Evolutionary conservation across 1,284 basidiomycete species (phyloP).

Genomic region (Sporisorium graminicola): DNA sequence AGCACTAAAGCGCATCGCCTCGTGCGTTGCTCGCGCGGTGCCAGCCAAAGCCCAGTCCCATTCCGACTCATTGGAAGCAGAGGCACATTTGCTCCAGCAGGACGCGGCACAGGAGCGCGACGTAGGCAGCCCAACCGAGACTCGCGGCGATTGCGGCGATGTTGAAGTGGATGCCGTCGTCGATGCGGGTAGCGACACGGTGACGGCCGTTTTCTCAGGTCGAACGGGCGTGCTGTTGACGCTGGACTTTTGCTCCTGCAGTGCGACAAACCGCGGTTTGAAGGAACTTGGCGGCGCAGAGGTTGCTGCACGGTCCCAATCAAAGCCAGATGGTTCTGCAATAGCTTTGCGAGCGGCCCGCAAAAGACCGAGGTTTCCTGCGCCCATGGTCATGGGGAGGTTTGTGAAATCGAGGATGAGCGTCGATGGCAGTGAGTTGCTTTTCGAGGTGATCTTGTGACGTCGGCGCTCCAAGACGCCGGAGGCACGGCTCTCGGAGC

Average conservation of each 20-base stretch:
- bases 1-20: slow-evolving; percentile 29
- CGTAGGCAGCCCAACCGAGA: slow-evolving; percentile 1
- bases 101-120: slow-evolving; percentile 18
- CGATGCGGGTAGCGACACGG: slow-evolving; percentile 21
- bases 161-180: slow-evolving; percentile 24
- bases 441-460: slow-evolving; percentile 18
- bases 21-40: slow-evolving; percentile 32
- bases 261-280: slow-evolving; percentile 12
- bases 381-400: slow-evolving; percentile 41
- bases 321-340: slow-evolving; percentile 40
- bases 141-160: slow-evolving; percentile 16
- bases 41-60: slow-evolving; percentile 54
- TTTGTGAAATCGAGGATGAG: slow-evolving; percentile 45
- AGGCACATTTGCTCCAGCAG: slow-evolving; percentile 13
- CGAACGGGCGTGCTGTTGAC: neutral
- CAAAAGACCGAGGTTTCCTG: slow-evolving; percentile 39
- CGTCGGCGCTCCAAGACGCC: slow-evolving; percentile 46
- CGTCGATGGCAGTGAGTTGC: slow-evolving; percentile 17
- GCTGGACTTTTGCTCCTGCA: slow-evolving; percentile 17
- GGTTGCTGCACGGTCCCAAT: slow-evolving; percentile 34
- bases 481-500: slow-evolving; percentile 43
- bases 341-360: slow-evolving; percentile 46
- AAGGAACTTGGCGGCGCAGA: slow-evolving; percentile 26
- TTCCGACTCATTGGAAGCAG: slow-evolving; percentile 34
- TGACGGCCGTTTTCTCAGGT: neutral